phyloP scores from a whole-genome alignment of 768 basidiomycete genomes.

The Kwoniella newhampshirensis region DNA sequence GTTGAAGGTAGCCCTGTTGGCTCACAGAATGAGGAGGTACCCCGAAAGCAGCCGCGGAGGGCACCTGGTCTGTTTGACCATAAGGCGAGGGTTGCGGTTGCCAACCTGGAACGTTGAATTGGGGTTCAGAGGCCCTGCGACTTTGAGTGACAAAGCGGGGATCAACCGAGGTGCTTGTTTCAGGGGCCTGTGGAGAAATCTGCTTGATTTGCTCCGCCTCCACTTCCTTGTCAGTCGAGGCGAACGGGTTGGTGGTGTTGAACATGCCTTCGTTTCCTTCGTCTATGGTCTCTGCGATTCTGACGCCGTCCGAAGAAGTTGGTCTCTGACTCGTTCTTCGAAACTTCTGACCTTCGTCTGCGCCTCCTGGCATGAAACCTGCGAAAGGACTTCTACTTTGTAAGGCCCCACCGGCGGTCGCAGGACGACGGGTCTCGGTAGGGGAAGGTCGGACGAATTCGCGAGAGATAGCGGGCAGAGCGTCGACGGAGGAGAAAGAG shows the following conservation, averaged over 20 bases:
- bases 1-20: constrained; percentile 17
- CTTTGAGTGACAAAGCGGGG: constrained; percentile 24
- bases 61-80: neutral
- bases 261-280: constrained; percentile 32
- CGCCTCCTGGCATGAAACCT: constrained; percentile 17
- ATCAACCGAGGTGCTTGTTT: constrained; percentile 19
- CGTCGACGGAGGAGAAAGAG: constrained; percentile 45
- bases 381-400: constrained; percentile 30
- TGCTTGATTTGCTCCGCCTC: constrained; percentile 4
- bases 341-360: constrained; percentile 21
- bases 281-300: constrained; percentile 24
- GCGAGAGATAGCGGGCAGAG: constrained; percentile 49
- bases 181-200: constrained; percentile 9
- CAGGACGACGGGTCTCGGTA: constrained; percentile 46
- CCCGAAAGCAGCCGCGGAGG: neutral
- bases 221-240: constrained; percentile 11
- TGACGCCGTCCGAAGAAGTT: constrained; percentile 15
- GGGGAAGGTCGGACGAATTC: constrained; percentile 49
- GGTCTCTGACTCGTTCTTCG: constrained; percentile 12
- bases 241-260: constrained; percentile 30
- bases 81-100: constrained; percentile 10
- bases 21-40: constrained; percentile 24
- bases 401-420: constrained; percentile 49
- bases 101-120: constrained; percentile 21
- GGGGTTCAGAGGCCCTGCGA: constrained; percentile 39